These are phyloP conservation scores for Zygosaccharomyces pseudobailii DNA, from an alignment of 1,139 yeast species.

Conservation along the genomic window DNA sequence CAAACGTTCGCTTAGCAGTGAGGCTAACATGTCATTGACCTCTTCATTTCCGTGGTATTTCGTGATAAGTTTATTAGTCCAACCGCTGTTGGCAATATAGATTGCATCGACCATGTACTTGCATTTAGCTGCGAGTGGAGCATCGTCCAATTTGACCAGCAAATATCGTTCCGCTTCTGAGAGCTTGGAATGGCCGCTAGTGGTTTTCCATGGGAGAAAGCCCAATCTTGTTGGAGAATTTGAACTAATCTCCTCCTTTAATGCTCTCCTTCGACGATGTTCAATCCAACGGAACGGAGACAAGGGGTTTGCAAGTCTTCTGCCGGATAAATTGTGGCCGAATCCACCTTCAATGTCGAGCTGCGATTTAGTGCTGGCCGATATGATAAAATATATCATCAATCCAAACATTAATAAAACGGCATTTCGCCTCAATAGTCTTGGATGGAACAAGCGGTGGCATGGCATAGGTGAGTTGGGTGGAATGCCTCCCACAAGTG, in stretches of 20 bases:
- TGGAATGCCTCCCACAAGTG: neutral
- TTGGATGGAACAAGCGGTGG: neutral
- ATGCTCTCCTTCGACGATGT: conserved; percentile 3
- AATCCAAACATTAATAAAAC: neutral
- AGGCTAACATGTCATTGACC: conserved; percentile 13
- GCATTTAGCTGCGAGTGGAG: conserved; percentile 15
- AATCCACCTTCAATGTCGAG: neutral
- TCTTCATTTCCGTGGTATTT: conserved; percentile 11
- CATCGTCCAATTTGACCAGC: conserved; percentile 7
- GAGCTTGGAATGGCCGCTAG: neutral
- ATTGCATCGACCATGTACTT: conserved; percentile 17
- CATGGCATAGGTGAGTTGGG: neutral
- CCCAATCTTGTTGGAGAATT: neutral
- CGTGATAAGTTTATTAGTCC: conserved; percentile 18
- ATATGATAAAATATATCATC: neutral
- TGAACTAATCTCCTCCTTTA: neutral
- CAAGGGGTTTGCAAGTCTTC: conserved; percentile 7
- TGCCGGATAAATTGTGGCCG: neutral
- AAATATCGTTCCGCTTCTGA: conserved; percentile 4
- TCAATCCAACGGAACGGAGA: conserved; percentile 11
- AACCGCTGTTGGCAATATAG: conserved; percentile 14
- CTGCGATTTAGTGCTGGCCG: neutral
- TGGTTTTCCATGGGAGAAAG: neutral
- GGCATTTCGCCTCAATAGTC: neutral
- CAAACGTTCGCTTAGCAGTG: conserved; percentile 19